Conservation (phyloP, 2,329 filamentous ascomycete species). For the Tympanopsis confertula region DNA sequence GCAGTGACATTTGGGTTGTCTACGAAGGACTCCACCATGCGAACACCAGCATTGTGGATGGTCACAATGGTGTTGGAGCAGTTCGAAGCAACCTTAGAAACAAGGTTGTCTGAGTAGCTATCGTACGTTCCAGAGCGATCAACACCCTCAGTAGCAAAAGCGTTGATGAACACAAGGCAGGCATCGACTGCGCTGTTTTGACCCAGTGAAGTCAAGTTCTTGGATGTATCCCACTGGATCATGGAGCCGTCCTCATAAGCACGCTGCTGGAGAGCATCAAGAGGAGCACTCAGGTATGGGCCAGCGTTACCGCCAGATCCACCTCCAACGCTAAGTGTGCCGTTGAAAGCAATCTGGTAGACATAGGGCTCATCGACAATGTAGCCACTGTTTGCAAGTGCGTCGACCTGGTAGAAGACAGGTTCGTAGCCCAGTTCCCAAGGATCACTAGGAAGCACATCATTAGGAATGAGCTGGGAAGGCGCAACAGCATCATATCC, state of each 20-base stretch:
- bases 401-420: conserved; percentile 26
- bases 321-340: conserved; percentile 32
- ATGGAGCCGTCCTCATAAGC: conserved; percentile 38
- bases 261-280: conserved; percentile 33
- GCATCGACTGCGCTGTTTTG: conserved; percentile 42
- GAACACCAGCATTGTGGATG: conserved; percentile 50
- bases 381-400: too few species aligned
- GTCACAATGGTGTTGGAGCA: conserved; percentile 54
- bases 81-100: conserved; percentile 44
- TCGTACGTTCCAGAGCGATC: conserved; percentile 57
- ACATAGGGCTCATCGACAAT: conserved; percentile 28
- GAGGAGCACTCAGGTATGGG: conserved; percentile 37
- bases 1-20: conserved; percentile 55
- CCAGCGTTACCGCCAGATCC: conserved; percentile 37
- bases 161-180: conserved; percentile 56
- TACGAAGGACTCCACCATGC: conserved; percentile 52
- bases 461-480: conserved; percentile 32
- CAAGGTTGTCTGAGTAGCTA: conserved; percentile 48
- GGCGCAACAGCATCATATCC: conserved; percentile 46
- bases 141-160: conserved; percentile 68
- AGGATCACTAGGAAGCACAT: conserved; percentile 25
- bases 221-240: conserved; percentile 43
- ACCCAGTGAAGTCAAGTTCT: conserved; percentile 35
- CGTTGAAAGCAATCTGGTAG: conserved; percentile 26
- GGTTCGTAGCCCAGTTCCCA: conserved; percentile 26